phyloP scores from a whole-genome alignment of 768 basidiomycete genomes.

The Pleurotus tuoliensis region DNA sequence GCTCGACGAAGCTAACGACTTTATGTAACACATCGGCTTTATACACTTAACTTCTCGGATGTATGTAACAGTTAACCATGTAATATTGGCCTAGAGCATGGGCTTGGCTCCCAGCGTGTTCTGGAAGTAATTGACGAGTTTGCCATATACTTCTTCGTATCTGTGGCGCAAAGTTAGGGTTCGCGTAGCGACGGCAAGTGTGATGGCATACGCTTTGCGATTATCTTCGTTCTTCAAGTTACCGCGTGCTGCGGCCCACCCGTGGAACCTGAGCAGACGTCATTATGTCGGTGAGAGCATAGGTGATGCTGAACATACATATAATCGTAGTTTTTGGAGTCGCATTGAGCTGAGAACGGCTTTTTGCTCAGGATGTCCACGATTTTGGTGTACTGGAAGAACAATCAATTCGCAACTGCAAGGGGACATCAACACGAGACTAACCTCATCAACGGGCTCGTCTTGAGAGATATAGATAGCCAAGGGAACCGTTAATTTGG shows the following conservation, averaged over 20 bases:
- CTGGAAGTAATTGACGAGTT: conserved; percentile 44
- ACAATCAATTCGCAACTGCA: not conserved
- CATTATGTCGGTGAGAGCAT: conserved; percentile 6
- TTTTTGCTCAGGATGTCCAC: conserved; percentile 44
- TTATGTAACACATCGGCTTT: not conserved
- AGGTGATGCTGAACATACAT: conserved; percentile 28
- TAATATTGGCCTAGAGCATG: not conserved
- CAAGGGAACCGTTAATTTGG: conserved; percentile 47
- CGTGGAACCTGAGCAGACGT: conserved; percentile 43
- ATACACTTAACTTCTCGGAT: too few species aligned
- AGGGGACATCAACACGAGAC: conserved; percentile 9
- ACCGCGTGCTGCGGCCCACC: conserved; percentile 61
- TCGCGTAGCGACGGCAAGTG: not conserved
- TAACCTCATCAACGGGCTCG: conserved; percentile 54
- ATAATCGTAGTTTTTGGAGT: conserved; percentile 44
- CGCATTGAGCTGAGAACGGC: conserved; percentile 43
- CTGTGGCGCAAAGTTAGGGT: conserved; percentile 15
- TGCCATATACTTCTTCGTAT: conserved; percentile 55
- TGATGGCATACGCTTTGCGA: conserved; percentile 42
- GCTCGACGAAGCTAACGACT: not conserved
- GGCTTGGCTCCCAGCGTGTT: conserved; percentile 22
- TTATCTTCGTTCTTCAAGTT: conserved; percentile 54
- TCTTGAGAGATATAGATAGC: conserved; percentile 56
- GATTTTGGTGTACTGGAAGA: conserved; percentile 44
- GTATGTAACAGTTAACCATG: too few species aligned